phyloP scores from a whole-genome alignment of 257 asterid genomes.

The Penstemon newberryi region DNA sequence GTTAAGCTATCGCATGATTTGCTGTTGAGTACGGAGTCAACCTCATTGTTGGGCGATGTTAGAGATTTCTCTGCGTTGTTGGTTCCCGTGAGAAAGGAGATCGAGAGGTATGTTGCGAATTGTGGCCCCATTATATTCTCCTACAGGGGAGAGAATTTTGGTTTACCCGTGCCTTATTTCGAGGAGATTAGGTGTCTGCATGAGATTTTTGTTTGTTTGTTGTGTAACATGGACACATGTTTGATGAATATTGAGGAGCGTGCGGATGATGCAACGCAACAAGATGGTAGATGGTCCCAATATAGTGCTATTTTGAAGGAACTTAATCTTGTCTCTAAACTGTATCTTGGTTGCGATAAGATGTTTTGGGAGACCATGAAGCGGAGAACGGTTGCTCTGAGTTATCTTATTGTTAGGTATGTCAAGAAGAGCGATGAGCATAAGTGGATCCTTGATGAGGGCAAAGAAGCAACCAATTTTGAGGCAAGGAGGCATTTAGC shows the following conservation, averaged over 20 bases:
- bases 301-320: slow-evolving; percentile 71
- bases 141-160: slow-evolving; percentile 33
- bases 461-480: slow-evolving; percentile 75
- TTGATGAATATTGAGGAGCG: slow-evolving; percentile 56
- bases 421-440: slow-evolving; percentile 74
- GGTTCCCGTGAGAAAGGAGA: slow-evolving; percentile 39
- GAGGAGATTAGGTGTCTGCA: slow-evolving; percentile 47
- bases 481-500: slow-evolving; percentile 83
- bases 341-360: slow-evolving; percentile 54
- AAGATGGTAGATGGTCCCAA: slow-evolving; percentile 51
- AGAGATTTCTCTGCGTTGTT: slow-evolving; percentile 58
- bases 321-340: slow-evolving; percentile 56
- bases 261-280: slow-evolving; percentile 36
- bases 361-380: slow-evolving; percentile 64
- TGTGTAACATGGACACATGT: slow-evolving; percentile 55
- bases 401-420: slow-evolving; percentile 62
- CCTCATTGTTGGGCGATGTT: slow-evolving; percentile 43
- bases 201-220: slow-evolving; percentile 43
- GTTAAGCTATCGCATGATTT: slow-evolving; percentile 45
- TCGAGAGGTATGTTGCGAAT: slow-evolving; percentile 30
- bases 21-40: slow-evolving; percentile 34
- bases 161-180: slow-evolving; percentile 31
- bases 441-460: slow-evolving; percentile 62
- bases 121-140: slow-evolving; percentile 40
- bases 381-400: slow-evolving; percentile 55